Evolutionary conservation across 495 filamentous ascomycete species (phyloP).

Genomic region (Xylaria castorea): DNA sequence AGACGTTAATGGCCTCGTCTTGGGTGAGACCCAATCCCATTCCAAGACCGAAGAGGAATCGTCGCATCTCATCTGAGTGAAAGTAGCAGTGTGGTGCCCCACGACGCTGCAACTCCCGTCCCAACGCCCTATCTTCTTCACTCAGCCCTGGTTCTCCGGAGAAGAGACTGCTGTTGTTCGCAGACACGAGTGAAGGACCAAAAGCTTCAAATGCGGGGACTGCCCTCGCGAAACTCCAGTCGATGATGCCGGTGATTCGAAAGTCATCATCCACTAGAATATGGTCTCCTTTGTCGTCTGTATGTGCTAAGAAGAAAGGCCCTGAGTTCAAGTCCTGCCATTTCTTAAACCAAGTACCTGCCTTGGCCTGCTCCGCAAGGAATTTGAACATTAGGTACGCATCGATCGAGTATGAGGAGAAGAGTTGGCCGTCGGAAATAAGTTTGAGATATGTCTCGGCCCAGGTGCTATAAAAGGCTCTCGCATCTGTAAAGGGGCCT

Average conservation of each 20-base stretch:
- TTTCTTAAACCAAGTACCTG: background rate
- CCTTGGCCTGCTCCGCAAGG: background rate
- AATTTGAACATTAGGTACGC: background rate
- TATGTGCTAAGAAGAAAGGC: background rate
- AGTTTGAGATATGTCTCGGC: background rate
- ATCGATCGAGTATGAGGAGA: background rate
- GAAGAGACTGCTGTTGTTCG: slow-evolving; percentile 5
- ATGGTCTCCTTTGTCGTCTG: background rate
- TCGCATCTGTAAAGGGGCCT: background rate
- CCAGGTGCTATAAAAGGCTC: background rate
- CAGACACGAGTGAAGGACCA: background rate
- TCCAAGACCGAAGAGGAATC: background rate
- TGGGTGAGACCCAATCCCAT: background rate
- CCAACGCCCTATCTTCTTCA: background rate
- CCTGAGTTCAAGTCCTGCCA: background rate
- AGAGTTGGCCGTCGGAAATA: background rate
- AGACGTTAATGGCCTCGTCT: background rate
- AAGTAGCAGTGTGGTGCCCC: background rate
- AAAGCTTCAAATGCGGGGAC: slow-evolving; percentile 7
- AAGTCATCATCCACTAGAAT: slow-evolving; percentile 1
- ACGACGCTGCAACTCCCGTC: background rate
- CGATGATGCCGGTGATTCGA: background rate
- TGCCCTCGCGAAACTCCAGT: background rate
- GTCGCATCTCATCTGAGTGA: background rate
- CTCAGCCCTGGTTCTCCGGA: background rate